These are phyloP conservation scores for Clitopilus passeckerianus DNA, from an alignment of 768 basidiomycete species.

Conservation along the genomic window DNA sequence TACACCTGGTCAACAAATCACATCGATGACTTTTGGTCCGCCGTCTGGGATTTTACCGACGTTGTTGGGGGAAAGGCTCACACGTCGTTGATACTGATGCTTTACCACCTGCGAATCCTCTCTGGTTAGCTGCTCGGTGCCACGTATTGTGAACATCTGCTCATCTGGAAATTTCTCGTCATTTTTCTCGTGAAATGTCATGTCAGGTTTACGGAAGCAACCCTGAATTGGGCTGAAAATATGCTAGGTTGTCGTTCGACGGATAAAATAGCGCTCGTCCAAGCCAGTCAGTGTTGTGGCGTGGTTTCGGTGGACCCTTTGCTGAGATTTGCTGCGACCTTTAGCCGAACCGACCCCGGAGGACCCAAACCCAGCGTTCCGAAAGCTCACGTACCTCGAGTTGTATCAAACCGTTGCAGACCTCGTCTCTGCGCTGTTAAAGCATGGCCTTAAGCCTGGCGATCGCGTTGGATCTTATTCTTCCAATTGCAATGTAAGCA, in stretches of 20 bases:
- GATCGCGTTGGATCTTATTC: conserved; percentile 77
- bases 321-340: conserved; percentile 6
- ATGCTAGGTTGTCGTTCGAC: conserved; percentile 58
- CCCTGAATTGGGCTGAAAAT: conserved; percentile 79
- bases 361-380: conserved; percentile 35
- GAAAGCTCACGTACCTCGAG: conserved; percentile 48
- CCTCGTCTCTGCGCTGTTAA: conserved; percentile 51
- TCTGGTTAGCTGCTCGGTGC: conserved; percentile 42
- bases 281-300: conserved; percentile 49
- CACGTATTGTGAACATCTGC: conserved; percentile 2
- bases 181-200: not conserved
- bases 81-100: conserved; percentile 54
- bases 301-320: conserved; percentile 8
- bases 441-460: conserved; percentile 50
- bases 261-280: conserved; percentile 60
- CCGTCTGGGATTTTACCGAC: conserved; percentile 66
- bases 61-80: conserved; percentile 58
- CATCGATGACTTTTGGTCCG: conserved; percentile 63
- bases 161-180: not conserved
- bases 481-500: conserved; percentile 70
- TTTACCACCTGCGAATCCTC: conserved; percentile 54
- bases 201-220: conserved; percentile 49
- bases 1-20: conserved; percentile 61
- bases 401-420: conserved; percentile 54
- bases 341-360: conserved; percentile 62